Evolutionary conservation across 257 asterid species (phyloP), one percentile per base, ranked within the genome.

Genomic region (Lithospermum erythrorhizon): DNA sequence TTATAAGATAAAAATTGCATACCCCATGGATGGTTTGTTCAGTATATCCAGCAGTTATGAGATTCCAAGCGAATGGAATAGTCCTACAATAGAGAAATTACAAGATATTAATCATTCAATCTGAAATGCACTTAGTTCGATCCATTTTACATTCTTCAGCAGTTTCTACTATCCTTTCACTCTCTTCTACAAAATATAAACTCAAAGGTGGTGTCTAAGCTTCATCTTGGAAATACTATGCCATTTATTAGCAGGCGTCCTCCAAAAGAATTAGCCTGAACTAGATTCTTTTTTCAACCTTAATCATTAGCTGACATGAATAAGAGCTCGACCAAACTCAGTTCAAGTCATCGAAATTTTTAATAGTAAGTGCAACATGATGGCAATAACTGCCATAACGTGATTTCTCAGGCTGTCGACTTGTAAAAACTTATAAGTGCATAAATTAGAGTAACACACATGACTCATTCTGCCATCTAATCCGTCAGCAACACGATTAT

Each of bases 31-130:
- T 59, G 49, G 96, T 78, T 61, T 87, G 97, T 72, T 90, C 96
- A 61, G 80, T 61, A 67, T 90, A 90, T 66, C 97, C 97, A 64
- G 96, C 90, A 51, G 97, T 90, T 62, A 90, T 24, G 68, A 90
- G 96, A 81, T 90, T 90, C 97, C 97, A 90, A 69, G 85, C 97
- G 68, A 89, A 89, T 30, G 97, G 97, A 63, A 89, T 89, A 13
- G 97, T 89, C 82, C 97, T 89, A 75, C 70, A 62, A 69, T 69
- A 69, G 65, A 68, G 60, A 27, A 53, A 57, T 58, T 30, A 66
- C 45, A 4, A 35, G 45, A 35, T 35, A 35, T 35, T 35, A 35
- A 6, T 35, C 45, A 5, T 35, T 7, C 14, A 10, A 35, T 35
- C 45, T 9, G 13, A 9, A 35, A 5, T 35, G 11, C 45, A 35